Evolutionary conservation across 305 asterid species (phyloP).

Genomic region (Fraxinus latifolia): DNA sequence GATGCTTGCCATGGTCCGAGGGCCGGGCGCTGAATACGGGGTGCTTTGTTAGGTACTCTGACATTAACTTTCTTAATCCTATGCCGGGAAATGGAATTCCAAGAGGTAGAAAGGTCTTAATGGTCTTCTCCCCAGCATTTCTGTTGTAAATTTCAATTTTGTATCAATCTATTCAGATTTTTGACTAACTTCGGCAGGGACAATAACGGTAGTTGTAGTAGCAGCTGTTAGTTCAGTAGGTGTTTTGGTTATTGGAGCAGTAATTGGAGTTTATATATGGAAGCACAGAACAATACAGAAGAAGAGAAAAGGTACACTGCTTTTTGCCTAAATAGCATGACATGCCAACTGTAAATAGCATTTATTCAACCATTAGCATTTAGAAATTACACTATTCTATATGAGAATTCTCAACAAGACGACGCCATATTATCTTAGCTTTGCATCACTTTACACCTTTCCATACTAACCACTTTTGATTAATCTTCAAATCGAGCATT

Average conservation of each 20-base stretch:
- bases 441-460: not conserved
- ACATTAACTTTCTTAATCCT: constrained; percentile 29
- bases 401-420: not conserved
- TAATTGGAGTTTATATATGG: constrained; percentile 22
- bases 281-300: constrained; percentile 22
- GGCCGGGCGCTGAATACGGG: constrained; percentile 33
- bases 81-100: not conserved
- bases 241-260: constrained; percentile 12
- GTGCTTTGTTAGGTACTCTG: constrained; percentile 41
- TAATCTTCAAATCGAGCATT: not conserved
- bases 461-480: not conserved
- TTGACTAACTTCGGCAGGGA: constrained; percentile 18
- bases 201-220: not conserved
- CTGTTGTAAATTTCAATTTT: not conserved
- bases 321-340: not conserved
- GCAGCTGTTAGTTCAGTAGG: constrained; percentile 14
- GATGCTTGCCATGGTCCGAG: constrained; percentile 37
- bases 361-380: not conserved
- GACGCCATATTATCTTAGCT: not conserved
- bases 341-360: not conserved
- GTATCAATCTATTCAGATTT: not conserved
- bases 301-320: constrained; percentile 29
- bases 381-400: not conserved
- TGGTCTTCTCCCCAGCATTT: not conserved
- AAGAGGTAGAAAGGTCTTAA: constrained; percentile 24